Evolutionary conservation across 331 rosid species (phyloP).

Genomic region (Pyrus hybrid): DNA sequence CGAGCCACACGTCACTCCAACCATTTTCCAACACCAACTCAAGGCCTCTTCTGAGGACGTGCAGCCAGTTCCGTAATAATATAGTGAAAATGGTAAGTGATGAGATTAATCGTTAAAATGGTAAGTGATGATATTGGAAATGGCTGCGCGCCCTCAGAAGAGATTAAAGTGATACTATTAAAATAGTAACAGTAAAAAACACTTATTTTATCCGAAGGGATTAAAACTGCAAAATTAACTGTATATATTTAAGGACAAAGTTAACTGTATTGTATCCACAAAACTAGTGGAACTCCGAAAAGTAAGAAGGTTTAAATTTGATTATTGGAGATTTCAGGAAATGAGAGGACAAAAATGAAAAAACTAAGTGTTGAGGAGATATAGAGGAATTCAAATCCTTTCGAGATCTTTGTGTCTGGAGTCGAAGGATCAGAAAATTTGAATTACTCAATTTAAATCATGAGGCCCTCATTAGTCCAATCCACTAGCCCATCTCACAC

Average conservation of each 20-base stretch:
- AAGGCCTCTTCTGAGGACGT: constrained; percentile 39
- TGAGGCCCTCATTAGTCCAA: no score
- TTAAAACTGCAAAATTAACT: not conserved
- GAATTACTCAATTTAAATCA: no score
- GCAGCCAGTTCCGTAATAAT: constrained; percentile 44
- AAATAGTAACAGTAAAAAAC: not conserved
- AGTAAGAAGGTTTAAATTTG: not conserved
- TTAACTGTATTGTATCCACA: no score
- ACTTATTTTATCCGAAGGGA: constrained; percentile 1
- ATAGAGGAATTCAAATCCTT: not conserved
- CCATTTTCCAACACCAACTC: constrained; percentile 69
- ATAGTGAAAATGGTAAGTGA: not conserved
- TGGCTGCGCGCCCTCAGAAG: no score
- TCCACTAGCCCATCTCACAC: no score
- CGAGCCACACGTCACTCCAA: constrained; percentile 69
- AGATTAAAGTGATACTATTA: no score
- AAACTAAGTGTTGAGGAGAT: not conserved
- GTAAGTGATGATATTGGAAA: no score
- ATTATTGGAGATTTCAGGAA: not conserved
- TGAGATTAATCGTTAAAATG: not conserved
- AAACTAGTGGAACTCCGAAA: not conserved
- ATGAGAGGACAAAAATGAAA: not conserved
- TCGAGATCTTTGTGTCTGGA: no score
- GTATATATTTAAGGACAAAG: not conserved
- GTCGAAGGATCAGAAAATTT: no score